phyloP scores from a whole-genome alignment of 148 eudicot genomes.

The Suaeda aralocaspica region DNA sequence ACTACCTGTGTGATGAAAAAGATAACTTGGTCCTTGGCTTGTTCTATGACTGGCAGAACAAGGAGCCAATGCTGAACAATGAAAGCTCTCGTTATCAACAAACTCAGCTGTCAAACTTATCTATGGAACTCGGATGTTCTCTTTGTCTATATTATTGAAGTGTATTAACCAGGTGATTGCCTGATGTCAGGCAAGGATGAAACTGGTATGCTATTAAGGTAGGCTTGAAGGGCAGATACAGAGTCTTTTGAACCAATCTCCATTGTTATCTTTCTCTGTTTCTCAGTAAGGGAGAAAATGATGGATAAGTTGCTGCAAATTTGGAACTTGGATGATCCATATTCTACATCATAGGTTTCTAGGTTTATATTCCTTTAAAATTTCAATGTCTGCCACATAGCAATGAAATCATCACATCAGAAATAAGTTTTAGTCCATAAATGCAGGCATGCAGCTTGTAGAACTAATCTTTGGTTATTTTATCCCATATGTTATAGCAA shows the following conservation, averaged over 20 bases:
- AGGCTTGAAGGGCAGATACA: constrained; percentile 30
- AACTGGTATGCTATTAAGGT: constrained; percentile 25
- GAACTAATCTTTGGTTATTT: background rate
- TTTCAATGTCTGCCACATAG: constrained; percentile 7
- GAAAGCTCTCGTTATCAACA: too few relatives aligned
- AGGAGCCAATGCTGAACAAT: constrained; percentile 36
- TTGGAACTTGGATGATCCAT: background rate
- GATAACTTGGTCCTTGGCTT: constrained; percentile 22
- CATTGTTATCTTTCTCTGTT: background rate
- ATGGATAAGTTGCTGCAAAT: background rate
- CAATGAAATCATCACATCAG: background rate
- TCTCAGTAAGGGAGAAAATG: background rate
- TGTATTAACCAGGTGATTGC: constrained; percentile 22
- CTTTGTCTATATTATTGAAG: too few relatives aligned
- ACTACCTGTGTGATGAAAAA: constrained; percentile 42
- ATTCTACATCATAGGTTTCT: background rate
- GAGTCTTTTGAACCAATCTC: constrained; percentile 18
- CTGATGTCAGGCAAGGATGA: constrained; percentile 25
- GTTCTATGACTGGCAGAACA: constrained; percentile 37
- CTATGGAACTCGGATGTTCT: too few relatives aligned
- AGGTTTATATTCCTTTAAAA: background rate
- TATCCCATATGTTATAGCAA: background rate
- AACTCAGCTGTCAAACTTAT: too few relatives aligned
- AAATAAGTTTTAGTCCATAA: background rate
- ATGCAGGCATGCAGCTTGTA: background rate